Conservation (phyloP, 306 rosid genomes). For the Oxytropis ochrocephala region DNA sequence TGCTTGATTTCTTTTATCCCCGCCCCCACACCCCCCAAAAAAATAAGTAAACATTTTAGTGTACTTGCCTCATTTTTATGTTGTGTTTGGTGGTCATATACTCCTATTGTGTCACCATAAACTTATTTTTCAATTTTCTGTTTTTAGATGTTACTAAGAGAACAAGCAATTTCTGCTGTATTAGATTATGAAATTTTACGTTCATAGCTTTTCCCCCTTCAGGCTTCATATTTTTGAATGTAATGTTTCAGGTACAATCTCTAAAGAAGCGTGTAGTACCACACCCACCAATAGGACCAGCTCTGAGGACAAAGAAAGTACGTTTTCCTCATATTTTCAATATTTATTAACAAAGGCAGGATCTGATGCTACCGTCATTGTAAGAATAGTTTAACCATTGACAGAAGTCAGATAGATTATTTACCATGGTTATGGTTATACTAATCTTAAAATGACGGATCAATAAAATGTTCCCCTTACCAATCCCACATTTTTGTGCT, state of each 20-base stretch:
- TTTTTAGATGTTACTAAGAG: background rate
- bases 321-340: conserved; percentile 9
- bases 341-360: background rate
- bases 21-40: background rate
- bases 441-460: background rate
- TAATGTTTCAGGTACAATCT: conserved; percentile 27
- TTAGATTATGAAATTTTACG: background rate
- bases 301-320: conserved; percentile 43
- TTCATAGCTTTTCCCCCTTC: background rate
- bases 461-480: background rate
- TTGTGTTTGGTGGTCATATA: background rate
- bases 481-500: conserved; percentile 1
- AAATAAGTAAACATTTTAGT: background rate
- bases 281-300: conserved; percentile 26
- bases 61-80: background rate
- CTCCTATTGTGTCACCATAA: background rate
- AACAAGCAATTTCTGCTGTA: background rate
- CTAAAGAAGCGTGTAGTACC: conserved; percentile 21
- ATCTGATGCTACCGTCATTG: no score
- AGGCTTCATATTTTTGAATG: background rate
- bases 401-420: background rate
- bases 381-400: no score
- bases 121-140: background rate
- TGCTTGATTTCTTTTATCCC: background rate
- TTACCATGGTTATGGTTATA: background rate